A percentile compares a stretch with the other conserved stretches of the same genome.
Evolutionary conservation across 345 rosid genomes (phyloP).

Genomic region (Capsella bursapastoris): DNA sequence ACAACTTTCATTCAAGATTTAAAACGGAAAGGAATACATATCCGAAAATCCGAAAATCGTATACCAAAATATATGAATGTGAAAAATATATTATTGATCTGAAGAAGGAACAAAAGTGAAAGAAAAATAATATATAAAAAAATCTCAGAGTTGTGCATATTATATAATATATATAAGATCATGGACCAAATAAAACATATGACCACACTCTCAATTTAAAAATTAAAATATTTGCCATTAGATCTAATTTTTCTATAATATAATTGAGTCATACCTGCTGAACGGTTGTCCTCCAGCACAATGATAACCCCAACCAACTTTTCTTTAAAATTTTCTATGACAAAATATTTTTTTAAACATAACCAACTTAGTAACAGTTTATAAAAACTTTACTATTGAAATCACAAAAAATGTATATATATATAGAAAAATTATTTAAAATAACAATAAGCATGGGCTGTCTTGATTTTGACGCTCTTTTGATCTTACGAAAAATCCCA

Average conservation of each 20-base stretch:
- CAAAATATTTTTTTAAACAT: not conserved
- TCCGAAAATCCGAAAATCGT: too few relatives aligned
- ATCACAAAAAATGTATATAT: not conserved
- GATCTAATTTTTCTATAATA: not conserved
- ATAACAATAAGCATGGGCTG: constrained; percentile 25
- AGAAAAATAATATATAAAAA: too few relatives aligned
- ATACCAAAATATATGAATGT: too few relatives aligned
- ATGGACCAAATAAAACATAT: not conserved
- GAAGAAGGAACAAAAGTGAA: too few relatives aligned
- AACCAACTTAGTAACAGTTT: not conserved
- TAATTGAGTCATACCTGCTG: constrained; percentile 27
- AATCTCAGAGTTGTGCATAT: not conserved
- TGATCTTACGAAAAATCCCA: constrained; percentile 7
- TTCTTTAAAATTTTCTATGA: not conserved
- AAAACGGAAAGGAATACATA: too few relatives aligned
- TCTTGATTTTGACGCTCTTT: constrained; percentile 32
- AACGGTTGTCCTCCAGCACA: constrained; percentile 22
- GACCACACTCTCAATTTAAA: not conserved
- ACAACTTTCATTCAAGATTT: too few relatives aligned
- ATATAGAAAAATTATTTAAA: too few relatives aligned
- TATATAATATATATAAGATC: not conserved
- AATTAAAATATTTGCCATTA: too few relatives aligned
- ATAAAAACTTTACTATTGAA: not conserved
- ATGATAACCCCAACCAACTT: constrained; percentile 32
- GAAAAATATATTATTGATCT: too few relatives aligned